Percentiles rank a stretch among this genome's conserved stretches.
These are phyloP conservation scores for Trifolium subterraneum DNA, from an alignment of 306 rosid species.

Conservation along the genomic window DNA sequence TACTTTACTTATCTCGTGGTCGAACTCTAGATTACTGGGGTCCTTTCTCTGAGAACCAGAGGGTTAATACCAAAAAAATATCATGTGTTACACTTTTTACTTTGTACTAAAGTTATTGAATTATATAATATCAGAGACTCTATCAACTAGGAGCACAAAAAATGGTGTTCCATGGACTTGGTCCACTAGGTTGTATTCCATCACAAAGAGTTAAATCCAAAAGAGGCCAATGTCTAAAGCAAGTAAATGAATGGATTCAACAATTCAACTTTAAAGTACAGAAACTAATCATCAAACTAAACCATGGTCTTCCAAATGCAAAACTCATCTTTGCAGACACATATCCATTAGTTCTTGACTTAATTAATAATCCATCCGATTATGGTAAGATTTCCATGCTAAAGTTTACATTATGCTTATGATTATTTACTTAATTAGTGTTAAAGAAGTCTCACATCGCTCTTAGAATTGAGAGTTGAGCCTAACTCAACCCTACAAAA, in stretches of 20 bases:
- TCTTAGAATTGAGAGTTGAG: too few relatives aligned
- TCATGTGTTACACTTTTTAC: neutral
- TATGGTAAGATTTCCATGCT: conserved; percentile 51
- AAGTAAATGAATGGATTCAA: conserved; percentile 60
- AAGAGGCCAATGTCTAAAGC: conserved; percentile 64
- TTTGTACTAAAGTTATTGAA: neutral
- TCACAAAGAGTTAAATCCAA: conserved; percentile 86
- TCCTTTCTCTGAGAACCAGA: too few relatives aligned
- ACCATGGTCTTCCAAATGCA: conserved; percentile 62
- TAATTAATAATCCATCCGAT: conserved; percentile 58
- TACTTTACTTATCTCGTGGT: too few relatives aligned
- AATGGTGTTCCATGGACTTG: conserved; percentile 68
- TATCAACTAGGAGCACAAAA: conserved; percentile 73
- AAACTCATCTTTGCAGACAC: conserved; percentile 63
- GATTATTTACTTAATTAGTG: neutral
- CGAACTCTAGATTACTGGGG: too few relatives aligned
- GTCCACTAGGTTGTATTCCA: conserved; percentile 94
- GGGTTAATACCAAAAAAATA: neutral
- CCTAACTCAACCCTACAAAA: too few relatives aligned
- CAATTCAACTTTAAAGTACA: conserved; percentile 56
- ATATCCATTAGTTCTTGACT: conserved; percentile 62
- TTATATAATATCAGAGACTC: conserved; percentile 48
- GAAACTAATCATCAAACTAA: conserved; percentile 55
- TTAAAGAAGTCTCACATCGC: too few relatives aligned
- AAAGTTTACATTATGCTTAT: neutral